Percentiles rank a stretch among this genome's conserved stretches.
phyloP scores from a whole-genome alignment of 2,329 filamentous ascomycete genomes.

The Cercospora sp. region DNA sequence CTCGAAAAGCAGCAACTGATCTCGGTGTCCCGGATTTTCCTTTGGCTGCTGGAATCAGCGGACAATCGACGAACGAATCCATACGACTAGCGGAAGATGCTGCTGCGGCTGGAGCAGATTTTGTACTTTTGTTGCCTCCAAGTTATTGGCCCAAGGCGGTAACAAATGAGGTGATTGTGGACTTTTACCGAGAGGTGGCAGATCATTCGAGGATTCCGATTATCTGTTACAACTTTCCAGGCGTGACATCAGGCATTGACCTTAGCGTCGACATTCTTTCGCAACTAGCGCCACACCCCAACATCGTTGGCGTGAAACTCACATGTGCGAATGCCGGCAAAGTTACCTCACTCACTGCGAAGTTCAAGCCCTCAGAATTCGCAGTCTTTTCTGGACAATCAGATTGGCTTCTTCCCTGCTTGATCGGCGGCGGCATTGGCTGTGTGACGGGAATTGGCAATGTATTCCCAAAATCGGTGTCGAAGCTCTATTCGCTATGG shows the following conservation, averaged over 20 bases:
- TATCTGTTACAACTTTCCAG: conserved; percentile 55
- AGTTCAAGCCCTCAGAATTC: conserved; percentile 57
- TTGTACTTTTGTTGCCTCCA: conserved; percentile 43
- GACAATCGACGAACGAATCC: conserved; percentile 41
- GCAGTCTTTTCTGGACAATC: conserved; percentile 66
- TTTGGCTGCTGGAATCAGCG: conserved; percentile 50
- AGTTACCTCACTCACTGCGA: conserved; percentile 55
- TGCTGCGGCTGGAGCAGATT: conserved; percentile 42
- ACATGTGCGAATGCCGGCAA: conserved; percentile 64
- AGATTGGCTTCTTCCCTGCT: conserved; percentile 60
- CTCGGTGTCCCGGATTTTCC: conserved; percentile 42
- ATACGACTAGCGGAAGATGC: conserved; percentile 44
- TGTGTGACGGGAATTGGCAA: conserved; percentile 56
- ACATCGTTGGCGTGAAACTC: conserved; percentile 64
- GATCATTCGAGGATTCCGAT: conserved; percentile 37
- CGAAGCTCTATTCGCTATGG: conserved; percentile 61
- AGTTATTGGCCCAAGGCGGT: conserved; percentile 46
- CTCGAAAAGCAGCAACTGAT: conserved; percentile 43
- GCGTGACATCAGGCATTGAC: conserved; percentile 66
- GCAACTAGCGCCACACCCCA: conserved; percentile 53
- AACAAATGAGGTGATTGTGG: conserved; percentile 38
- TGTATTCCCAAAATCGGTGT: conserved; percentile 56
- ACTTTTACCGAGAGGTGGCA: conserved; percentile 44
- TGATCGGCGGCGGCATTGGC: conserved; percentile 50
- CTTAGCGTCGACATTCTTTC: conserved; percentile 64